phyloP scores from a whole-genome alignment of 2,329 filamentous ascomycete genomes.

The Harringtonia lauricola region DNA sequence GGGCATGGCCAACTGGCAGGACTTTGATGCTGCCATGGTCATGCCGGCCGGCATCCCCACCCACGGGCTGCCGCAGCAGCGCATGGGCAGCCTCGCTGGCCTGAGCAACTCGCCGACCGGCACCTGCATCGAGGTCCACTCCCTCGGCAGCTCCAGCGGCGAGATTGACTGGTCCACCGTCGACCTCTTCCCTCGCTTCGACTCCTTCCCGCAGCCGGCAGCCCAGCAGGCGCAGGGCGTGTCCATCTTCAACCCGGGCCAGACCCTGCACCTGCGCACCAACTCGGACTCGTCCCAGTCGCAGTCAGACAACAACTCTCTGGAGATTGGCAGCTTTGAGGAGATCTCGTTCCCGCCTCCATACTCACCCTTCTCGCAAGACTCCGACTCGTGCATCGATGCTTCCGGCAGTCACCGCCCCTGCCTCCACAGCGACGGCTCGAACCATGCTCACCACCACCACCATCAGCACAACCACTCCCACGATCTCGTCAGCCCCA shows the following conservation, averaged over 20 bases:
- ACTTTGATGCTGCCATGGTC: slow-evolving; percentile 57
- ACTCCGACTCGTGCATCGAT: slow-evolving; percentile 65
- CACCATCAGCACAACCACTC: slow-evolving; percentile 33
- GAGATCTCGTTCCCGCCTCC: slow-evolving; percentile 54
- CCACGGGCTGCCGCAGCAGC: slow-evolving; percentile 27
- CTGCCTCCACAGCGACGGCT: slow-evolving; percentile 46
- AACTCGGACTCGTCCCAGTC: slow-evolving; percentile 80
- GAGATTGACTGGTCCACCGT: slow-evolving; percentile 58
- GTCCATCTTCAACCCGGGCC: slow-evolving; percentile 83
- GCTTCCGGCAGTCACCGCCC: slow-evolving; percentile 45
- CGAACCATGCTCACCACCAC: slow-evolving; percentile 34
- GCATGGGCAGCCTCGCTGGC: slow-evolving; percentile 23
- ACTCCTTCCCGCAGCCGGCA: slow-evolving; percentile 48
- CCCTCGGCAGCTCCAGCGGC: slow-evolving; percentile 71
- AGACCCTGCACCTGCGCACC: slow-evolving; percentile 80
- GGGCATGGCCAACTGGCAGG: slow-evolving; percentile 66
- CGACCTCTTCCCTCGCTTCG: slow-evolving; percentile 62
- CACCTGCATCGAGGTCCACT: slow-evolving; percentile 77
- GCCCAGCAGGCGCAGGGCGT: slow-evolving; percentile 37
- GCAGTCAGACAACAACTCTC: slow-evolving; percentile 54
- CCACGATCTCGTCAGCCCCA: slow-evolving; percentile 53
- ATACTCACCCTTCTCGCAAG: slow-evolving; percentile 71
- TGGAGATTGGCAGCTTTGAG: slow-evolving; percentile 70
- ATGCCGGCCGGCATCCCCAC: slow-evolving; percentile 18
- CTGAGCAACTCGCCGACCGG: slow-evolving; percentile 61